A percentile compares a stretch with the other conserved stretches of the same genome.
Evolutionary conservation across 2,329 filamentous ascomycete genomes (phyloP).

Genomic region (Trichoderma atrobrunneum): DNA sequence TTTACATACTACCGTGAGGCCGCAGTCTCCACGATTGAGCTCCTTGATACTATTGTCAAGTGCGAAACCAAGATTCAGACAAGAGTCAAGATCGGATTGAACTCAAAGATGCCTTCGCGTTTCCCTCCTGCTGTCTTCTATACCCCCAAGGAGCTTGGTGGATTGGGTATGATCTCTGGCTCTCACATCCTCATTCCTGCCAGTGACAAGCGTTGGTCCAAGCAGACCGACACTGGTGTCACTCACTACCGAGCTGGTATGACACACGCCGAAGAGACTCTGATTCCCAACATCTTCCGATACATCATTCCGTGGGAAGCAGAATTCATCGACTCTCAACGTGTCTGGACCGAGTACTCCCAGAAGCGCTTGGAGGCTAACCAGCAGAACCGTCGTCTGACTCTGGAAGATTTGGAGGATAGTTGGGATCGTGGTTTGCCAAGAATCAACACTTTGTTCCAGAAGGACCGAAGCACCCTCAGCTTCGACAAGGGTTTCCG

Average conservation of each 20-base stretch:
- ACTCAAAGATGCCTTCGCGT: slow-evolving; percentile 98
- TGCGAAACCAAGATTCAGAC: slow-evolving; percentile 99
- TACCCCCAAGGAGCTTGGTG: slow-evolving; percentile 95
- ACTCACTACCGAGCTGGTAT: slow-evolving; percentile 97
- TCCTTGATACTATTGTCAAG: slow-evolving; percentile 97
- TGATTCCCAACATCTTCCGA: slow-evolving; percentile 98
- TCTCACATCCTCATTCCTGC: slow-evolving; percentile 97
- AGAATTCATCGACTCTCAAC: slow-evolving; percentile 97
- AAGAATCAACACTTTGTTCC: slow-evolving; percentile 97
- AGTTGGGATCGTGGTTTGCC: slow-evolving; percentile 97
- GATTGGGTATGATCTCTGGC: slow-evolving; percentile 97
- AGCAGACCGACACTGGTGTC: slow-evolving; percentile 95
- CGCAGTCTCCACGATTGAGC: slow-evolving; percentile 88
- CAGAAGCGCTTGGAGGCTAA: slow-evolving; percentile 97
- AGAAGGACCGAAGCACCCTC: slow-evolving; percentile 94
- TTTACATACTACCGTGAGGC: slow-evolving; percentile 99
- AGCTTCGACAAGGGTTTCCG: slow-evolving; percentile 99
- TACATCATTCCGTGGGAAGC: slow-evolving; percentile 99
- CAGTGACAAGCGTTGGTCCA: slow-evolving; percentile 96
- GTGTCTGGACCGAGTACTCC: slow-evolving; percentile 98
- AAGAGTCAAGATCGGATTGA: slow-evolving; percentile 95
- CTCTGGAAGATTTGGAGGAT: slow-evolving; percentile 93
- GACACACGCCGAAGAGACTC: slow-evolving; percentile 95
- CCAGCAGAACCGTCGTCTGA: slow-evolving; percentile 92
- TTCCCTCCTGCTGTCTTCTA: slow-evolving; percentile 99